Base-by-base conservation (phyloP, 768 basidiomycete species). In the Dioszegia crocea region DNA sequence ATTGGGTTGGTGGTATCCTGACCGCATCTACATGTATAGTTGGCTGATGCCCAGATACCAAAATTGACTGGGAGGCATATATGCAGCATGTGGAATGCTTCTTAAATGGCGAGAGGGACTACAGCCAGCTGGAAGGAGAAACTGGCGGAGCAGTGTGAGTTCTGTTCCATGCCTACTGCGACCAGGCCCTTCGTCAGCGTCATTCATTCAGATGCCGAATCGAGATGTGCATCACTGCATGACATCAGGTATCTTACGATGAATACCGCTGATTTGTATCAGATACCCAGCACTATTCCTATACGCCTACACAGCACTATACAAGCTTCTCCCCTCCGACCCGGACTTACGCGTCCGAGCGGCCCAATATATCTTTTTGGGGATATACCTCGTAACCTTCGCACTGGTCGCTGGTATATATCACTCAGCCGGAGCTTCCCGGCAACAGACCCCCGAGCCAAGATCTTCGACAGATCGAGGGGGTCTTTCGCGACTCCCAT, bases 61-160 rank as follows among this genome's bases (percentile, higher is more conserved):
- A 99, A 78, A 99, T 99, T 68, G 96, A 99, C 78, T 98, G 90
- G 86, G 83, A 86, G 70, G 97, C 96, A 0, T 99, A 99, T 73
- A 91, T 97, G 85, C 80, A 86, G 52, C 96, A 98, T 53, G 83
- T 88, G 0, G 82, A 86, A 56, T 74, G 87, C 40, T 91, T 89
- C 78, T 67, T 88, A 46, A 83, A 84, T 55, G 92, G 92, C 31
- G 87, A 93, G 74, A 81, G 86, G 46, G 84, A 92, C 70, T 99
- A 99, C 73, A 81, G 84, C 12, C 76, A 80, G 59, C 87, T 99
- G 49, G 80, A 83, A 56, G 96, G 96, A 0, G 92, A 91, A 1
- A 96, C 91, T 5, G 96, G 96, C 16, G 90, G 88, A 9, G 79
- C 94, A 9, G 93, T 97, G 93, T 96, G 70, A 76, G 80, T 64